phyloP scores from a whole-genome alignment of 2,329 filamentous ascomycete genomes.

The Aspergillus fumigatus region DNA sequence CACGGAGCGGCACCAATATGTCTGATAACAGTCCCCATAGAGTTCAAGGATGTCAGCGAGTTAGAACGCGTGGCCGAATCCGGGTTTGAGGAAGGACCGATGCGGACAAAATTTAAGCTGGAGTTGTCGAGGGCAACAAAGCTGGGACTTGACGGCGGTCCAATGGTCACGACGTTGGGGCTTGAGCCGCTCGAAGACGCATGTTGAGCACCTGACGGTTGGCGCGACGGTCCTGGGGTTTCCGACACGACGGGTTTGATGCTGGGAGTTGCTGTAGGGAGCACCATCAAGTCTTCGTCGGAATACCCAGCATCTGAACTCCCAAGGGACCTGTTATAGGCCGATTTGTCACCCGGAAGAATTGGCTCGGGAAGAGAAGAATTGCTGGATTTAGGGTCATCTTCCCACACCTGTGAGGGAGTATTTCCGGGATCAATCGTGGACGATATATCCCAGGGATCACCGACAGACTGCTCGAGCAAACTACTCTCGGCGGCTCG shows the following conservation, averaged over 20 bases:
- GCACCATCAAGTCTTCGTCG: slow-evolving; percentile 30
- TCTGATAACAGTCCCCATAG: slow-evolving; percentile 38
- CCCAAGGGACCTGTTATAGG: slow-evolving; percentile 17
- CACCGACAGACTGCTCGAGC: slow-evolving; percentile 23
- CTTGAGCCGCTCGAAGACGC: slow-evolving; percentile 32
- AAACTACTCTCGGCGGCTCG: slow-evolving; percentile 22
- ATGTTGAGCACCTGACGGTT: slow-evolving; percentile 17
- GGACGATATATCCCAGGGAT: slow-evolving; percentile 35
- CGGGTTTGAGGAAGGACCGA: slow-evolving; percentile 28
- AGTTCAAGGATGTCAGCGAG: slow-evolving; percentile 38
- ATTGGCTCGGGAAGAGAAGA: slow-evolving; percentile 30
- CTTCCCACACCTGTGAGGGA: slow-evolving; percentile 36
- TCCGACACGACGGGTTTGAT: slow-evolving; percentile 36
- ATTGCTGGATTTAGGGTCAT: slow-evolving; percentile 35
- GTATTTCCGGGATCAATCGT: slow-evolving; percentile 33
- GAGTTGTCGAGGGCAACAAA: slow-evolving; percentile 36
- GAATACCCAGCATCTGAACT: slow-evolving; percentile 24
- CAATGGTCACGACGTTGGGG: slow-evolving; percentile 38
- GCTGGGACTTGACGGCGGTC: slow-evolving; percentile 38
- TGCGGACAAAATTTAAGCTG: slow-evolving; percentile 34
- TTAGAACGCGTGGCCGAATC: slow-evolving; percentile 32
- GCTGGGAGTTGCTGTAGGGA: slow-evolving; percentile 31
- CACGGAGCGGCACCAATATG: slow-evolving; percentile 32
- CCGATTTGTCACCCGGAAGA: slow-evolving; percentile 18
- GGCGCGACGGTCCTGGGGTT: slow-evolving; percentile 21